Conservation (phyloP, 352 stramenopile species). For the Pythium guiyangense region DNA sequence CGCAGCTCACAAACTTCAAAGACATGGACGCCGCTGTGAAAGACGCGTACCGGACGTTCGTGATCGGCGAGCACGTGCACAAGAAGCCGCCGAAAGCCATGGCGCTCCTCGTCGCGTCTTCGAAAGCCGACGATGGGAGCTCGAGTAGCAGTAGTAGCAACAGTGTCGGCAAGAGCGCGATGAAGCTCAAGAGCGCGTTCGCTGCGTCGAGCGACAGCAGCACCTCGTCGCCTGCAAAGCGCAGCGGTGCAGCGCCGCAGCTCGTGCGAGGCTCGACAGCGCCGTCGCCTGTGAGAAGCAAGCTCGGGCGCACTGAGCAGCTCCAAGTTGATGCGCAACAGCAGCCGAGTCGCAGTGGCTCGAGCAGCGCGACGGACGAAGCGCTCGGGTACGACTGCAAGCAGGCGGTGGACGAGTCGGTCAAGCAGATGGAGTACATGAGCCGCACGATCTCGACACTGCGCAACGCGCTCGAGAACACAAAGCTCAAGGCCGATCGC, state of each 20-base stretch:
- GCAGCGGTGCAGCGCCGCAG: not conserved
- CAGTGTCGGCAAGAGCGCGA: constrained; percentile 5
- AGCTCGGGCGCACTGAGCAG: not conserved
- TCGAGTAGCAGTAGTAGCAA: not conserved
- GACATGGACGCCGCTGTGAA: constrained; percentile 79
- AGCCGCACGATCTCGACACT: constrained; percentile 69
- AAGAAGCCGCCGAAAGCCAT: constrained; percentile 48
- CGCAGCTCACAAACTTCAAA: constrained; percentile 72
- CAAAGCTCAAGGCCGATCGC: constrained; percentile 61
- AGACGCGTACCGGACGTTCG: constrained; percentile 68
- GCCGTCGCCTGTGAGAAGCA: constrained; percentile 10
- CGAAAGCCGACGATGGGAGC: not conserved
- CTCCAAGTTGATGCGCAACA: not conserved
- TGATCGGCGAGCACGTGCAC: constrained; percentile 60
- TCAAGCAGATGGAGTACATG: constrained; percentile 82
- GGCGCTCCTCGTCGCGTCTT: constrained; percentile 5
- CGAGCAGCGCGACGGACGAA: constrained; percentile 24
- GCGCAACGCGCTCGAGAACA: constrained; percentile 52
- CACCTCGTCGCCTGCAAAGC: constrained; percentile 3
- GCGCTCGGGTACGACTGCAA: constrained; percentile 69
- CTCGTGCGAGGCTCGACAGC: constrained; percentile 5
- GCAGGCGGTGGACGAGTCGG: constrained; percentile 66
- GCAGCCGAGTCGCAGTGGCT: not conserved
- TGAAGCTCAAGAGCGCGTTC: not conserved
- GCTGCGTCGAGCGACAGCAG: not conserved